Conservation (phyloP, 441 rosid genomes). For the Gossypium trilobum region DNA sequence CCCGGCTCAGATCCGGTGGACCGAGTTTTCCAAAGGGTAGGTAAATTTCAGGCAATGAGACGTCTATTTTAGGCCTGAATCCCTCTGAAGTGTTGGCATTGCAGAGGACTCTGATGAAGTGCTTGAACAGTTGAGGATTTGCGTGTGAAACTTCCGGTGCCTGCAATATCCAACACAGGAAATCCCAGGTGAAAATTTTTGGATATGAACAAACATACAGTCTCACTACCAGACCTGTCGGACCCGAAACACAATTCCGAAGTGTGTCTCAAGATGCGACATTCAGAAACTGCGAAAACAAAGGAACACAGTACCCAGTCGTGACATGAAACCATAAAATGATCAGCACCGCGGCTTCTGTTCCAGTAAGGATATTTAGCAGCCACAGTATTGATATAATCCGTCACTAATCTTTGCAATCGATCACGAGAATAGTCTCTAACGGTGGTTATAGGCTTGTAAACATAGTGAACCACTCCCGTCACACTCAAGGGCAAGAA, state of each 20-base stretch:
- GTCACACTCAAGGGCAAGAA: constrained; percentile 50
- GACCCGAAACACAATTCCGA: too few relatives aligned
- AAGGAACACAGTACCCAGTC: constrained; percentile 47
- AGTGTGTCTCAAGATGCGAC: too few relatives aligned
- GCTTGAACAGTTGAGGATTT: constrained; percentile 20
- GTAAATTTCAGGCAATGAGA: constrained; percentile 35
- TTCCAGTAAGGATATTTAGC: constrained; percentile 54
- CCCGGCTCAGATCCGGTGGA: constrained; percentile 20
- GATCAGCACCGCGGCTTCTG: constrained; percentile 64
- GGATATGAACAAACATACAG: not conserved
- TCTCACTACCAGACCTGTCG: too few relatives aligned
- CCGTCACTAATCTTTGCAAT: constrained; percentile 35
- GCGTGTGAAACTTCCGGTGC: constrained; percentile 30
- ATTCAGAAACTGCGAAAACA: not conserved
- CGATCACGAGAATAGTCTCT: constrained; percentile 28
- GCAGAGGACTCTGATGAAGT: constrained; percentile 32
- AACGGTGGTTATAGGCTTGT: constrained; percentile 32
- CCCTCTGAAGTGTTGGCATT: constrained; percentile 35
- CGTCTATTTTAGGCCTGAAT: constrained; percentile 27
- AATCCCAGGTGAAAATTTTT: not conserved
- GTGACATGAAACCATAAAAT: constrained; percentile 71
- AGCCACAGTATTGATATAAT: constrained; percentile 41
- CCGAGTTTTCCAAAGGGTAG: constrained; percentile 23
- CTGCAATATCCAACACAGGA: constrained; percentile 10
- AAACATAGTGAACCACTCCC: constrained; percentile 34